Evolutionary conservation across 148 eudicot species (phyloP).

Genomic region (Cornus controversa): DNA sequence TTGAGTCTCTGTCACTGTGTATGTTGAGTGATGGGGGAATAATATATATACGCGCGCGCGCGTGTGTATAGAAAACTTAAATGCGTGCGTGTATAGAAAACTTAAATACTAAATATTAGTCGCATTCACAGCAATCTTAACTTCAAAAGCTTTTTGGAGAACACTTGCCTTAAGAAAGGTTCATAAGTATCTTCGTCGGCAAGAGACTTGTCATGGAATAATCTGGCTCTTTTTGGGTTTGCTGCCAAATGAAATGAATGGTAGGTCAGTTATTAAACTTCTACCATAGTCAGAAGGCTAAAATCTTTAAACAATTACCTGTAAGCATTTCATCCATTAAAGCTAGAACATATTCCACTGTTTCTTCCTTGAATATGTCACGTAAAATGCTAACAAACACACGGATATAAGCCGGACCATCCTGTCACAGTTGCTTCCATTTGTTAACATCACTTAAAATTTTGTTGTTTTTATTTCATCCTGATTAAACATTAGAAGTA

Average conservation of each 20-base stretch:
- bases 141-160: background rate
- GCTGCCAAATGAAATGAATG: slow-evolving; percentile 46
- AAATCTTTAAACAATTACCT: slow-evolving; percentile 43
- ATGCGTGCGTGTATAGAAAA: no score
- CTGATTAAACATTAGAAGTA: background rate
- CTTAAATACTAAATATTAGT: background rate
- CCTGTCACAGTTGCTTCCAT: slow-evolving; percentile 48
- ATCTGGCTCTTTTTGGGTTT: slow-evolving; percentile 83
- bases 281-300: background rate
- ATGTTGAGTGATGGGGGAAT: background rate
- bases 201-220: slow-evolving; percentile 88
- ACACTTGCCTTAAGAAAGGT: slow-evolving; percentile 76
- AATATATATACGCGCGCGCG: no score
- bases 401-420: slow-evolving; percentile 84
- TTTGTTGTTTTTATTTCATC: slow-evolving; percentile 1
- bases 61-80: no score
- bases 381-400: slow-evolving; percentile 82
- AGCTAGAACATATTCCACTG: slow-evolving; percentile 92
- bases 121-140: background rate
- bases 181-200: slow-evolving; percentile 81
- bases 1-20: background rate
- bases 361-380: slow-evolving; percentile 92
- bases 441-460: slow-evolving; percentile 13
- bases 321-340: slow-evolving; percentile 88
- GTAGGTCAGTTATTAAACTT: slow-evolving; percentile 13